Evolutionary conservation across 176 grass and related monocot species (phyloP), one percentile per base, ranked within the genome.

Genomic region (Raddia guianensis): DNA sequence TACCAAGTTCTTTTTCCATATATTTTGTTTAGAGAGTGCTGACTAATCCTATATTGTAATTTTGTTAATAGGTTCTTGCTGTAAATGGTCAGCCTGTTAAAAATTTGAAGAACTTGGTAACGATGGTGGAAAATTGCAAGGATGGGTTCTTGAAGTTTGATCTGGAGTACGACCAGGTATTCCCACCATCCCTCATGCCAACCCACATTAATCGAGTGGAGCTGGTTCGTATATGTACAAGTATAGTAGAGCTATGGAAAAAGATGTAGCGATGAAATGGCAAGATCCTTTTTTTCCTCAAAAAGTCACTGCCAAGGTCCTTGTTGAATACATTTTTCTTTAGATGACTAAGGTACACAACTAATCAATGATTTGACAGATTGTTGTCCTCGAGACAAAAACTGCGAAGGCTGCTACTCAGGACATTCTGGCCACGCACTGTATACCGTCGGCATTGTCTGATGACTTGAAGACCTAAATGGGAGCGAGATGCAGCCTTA

Each of bases 81-180:
- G 89, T 98, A 68, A 95, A 98, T 62, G 92, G 88, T 37, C 85
- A 93, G 69, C 90, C 86, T 50, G 92, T 98, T 68, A 98, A 98
- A 85, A 98, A 98, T 79, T 81, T 95, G 65, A 98, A 89, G 79
- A 89, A 86, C 73, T 88, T 98, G 34, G 96, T 63, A 11, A 57
- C 68, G 48, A 91, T 94, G 86, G 96, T 93, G 63, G 92, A 98
- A 75, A 93, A 86, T 34, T 98, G 92, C 76, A 79, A 91, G 51
- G 96, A 98, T 49, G 90, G 90, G 79, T 98, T 95, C 66, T 87
- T 98, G 81, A 92, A 95, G 79, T 95, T 98, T 86, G 90, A 98
- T 86, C 80, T 98, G 78, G 96, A 98, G 61, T 98, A 98, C 66
- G 88, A 95, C 50, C 96, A 93, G 88, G 96, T 98, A 90, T 80